Evolutionary conservation across 2,329 filamentous ascomycete genomes (phyloP).

Genomic region (Beauveria varroae): DNA sequence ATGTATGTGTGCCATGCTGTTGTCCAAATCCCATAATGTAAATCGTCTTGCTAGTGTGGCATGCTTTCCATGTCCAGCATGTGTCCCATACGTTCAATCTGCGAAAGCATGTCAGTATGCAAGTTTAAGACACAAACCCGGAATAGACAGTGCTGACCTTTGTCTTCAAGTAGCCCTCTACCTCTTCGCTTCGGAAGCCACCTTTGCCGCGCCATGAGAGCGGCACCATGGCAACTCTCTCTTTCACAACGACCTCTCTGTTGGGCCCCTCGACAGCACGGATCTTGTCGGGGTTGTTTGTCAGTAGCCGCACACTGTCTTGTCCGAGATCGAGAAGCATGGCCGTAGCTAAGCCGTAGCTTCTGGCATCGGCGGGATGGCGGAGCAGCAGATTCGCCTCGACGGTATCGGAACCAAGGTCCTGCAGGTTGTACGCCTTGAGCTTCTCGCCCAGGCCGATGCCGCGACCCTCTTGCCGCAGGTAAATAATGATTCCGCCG

Average conservation of each 20-base stretch:
- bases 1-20: slow-evolving; percentile 12
- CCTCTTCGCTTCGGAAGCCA: slow-evolving; percentile 79
- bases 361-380: slow-evolving; percentile 89
- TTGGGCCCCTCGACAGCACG: slow-evolving; percentile 87
- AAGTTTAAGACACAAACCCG: background rate
- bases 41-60: background rate
- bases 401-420: slow-evolving; percentile 94
- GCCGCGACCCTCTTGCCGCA: slow-evolving; percentile 90
- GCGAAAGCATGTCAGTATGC: slow-evolving; percentile 16
- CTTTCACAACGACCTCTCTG: slow-evolving; percentile 77
- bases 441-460: slow-evolving; percentile 94
- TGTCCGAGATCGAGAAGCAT: slow-evolving; percentile 85
- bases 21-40: background rate
- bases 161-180: slow-evolving; percentile 88
- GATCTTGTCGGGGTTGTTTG: slow-evolving; percentile 97
- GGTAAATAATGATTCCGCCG: slow-evolving; percentile 89
- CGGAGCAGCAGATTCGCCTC: slow-evolving; percentile 87
- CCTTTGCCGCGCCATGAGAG: slow-evolving; percentile 82
- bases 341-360: slow-evolving; percentile 92
- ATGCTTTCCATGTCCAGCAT: slow-evolving; percentile 53
- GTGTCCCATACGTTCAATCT: slow-evolving; percentile 87
- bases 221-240: slow-evolving; percentile 92
- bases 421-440: slow-evolving; percentile 96
- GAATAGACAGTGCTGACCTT: slow-evolving; percentile 53
- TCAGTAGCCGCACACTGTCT: slow-evolving; percentile 70